Evolutionary conservation across 2,329 filamentous ascomycete species (phyloP), one percentile per base, ranked within the genome.

Genomic region (Aspergillus sp.): DNA sequence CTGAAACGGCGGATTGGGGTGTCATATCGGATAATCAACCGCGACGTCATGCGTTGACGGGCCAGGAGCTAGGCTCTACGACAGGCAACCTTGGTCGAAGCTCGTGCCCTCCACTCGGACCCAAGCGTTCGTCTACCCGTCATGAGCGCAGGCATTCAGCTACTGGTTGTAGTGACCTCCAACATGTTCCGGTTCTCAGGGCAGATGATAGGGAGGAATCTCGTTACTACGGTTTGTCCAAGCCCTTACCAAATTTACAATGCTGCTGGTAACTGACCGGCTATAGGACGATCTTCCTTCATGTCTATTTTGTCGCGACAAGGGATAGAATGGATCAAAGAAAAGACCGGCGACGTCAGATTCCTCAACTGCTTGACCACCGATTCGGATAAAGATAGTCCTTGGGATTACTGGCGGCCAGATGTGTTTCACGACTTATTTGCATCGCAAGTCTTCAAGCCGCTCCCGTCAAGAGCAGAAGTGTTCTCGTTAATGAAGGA

Each of bases 241-340:
- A 10, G 44, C 9, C 12, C 45, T 13, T 15, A 7, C 19, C 41
- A 7, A 10, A 13, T 12, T 20, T 23, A n/a, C 46, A 13, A 35
- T 45, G 41, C 48, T 30, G 19, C 9, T 23, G 5, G 6, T 25
- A 7, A 46, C 12, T 38, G 44, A 44, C 41, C n/a, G 15, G 10
- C 19, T 10, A 3, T 37, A 90, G 88, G 90, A 25, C 94, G 88
- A 1, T 94, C 90, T 0, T 96, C 90, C 4, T 90, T 90, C 10
- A 93, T 95, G 68, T 96, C 90, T 49, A 96, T 97, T 57, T 91
- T 97, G 72, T 96, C 90, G 0, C 89, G 89, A 33, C 93, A 94
- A 65, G 91, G 91, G 35, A 91, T 97, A 48, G 85, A 95, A 64
- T 97, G 93, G 90, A 90, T 97, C 48, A 95, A 95, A 60, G 83